Conservation (phyloP, 306 rosid species). For the Lithocarpus polystachyus region DNA sequence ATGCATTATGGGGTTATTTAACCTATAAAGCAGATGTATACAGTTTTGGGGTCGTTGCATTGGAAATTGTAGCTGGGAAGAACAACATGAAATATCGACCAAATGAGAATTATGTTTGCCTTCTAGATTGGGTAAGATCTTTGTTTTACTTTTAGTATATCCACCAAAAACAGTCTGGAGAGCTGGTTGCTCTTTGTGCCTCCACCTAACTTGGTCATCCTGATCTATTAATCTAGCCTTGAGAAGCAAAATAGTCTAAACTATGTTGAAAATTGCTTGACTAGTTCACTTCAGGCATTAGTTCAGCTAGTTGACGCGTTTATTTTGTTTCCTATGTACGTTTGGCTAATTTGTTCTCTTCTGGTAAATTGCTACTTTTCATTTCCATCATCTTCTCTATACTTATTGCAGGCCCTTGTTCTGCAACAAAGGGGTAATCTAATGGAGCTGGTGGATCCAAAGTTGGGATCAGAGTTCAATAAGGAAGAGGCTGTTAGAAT, state of each 20-base stretch:
- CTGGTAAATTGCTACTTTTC: not conserved
- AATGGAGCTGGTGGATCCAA: constrained; percentile 51
- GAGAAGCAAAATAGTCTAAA: no score
- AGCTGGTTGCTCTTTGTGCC: no score
- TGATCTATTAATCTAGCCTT: no score
- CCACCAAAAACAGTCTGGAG: no score
- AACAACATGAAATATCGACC: constrained; percentile 36
- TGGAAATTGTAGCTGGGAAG: constrained; percentile 52
- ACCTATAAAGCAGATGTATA: constrained; percentile 58
- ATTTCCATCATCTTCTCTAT: no score
- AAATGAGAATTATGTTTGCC: constrained; percentile 49
- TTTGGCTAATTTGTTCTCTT: no score
- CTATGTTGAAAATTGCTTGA: no score
- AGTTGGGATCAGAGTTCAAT: constrained; percentile 39
- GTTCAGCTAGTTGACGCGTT: no score
- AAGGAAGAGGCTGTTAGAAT: constrained; percentile 37
- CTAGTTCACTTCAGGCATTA: no score
- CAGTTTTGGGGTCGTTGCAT: constrained; percentile 54
- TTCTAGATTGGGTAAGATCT: constrained; percentile 53
- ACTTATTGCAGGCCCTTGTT: constrained; percentile 20
- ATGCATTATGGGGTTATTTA: constrained; percentile 64
- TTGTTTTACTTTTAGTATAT: no score
- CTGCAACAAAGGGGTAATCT: constrained; percentile 31
- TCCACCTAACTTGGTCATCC: no score
- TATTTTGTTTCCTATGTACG: no score